Conservation (phyloP, 345 rosid genomes). For the Gossypium raimondii region DNA sequence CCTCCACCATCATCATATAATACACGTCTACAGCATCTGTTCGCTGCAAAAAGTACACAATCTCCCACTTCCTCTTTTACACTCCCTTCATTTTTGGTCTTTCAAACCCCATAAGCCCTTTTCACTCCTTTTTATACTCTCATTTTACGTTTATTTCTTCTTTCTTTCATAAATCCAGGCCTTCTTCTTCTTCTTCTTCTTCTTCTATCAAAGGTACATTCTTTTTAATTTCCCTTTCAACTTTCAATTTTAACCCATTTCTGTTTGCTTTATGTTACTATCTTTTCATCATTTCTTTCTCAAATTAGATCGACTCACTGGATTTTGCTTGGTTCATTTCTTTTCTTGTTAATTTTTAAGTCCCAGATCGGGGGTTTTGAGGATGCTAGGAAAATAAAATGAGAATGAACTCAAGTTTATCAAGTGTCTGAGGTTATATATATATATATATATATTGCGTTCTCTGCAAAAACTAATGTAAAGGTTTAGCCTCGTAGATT, state of each 20-base stretch:
- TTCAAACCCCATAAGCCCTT: background rate
- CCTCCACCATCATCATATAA: background rate
- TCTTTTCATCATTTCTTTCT: background rate
- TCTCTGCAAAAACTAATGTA: background rate
- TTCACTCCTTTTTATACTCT: background rate
- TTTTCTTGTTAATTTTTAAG: background rate
- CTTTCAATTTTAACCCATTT: background rate
- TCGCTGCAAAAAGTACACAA: background rate
- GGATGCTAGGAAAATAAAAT: background rate
- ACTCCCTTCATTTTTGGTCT: background rate
- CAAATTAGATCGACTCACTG: slow-evolving; percentile 7
- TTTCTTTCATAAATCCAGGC: background rate
- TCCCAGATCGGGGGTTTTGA: slow-evolving; percentile 9
- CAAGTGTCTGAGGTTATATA: background rate
- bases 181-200: background rate
- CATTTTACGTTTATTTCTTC: background rate
- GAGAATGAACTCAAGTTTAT: background rate
- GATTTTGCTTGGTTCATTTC: background rate
- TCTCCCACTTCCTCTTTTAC: background rate
- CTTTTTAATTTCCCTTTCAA: background rate
- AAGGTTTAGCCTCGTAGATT: background rate
- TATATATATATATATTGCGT: background rate
- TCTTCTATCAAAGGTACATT: slow-evolving; percentile 20
- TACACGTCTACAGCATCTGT: background rate
- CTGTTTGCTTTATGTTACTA: background rate